phyloP scores from a whole-genome alignment of 2,329 filamentous ascomycete species.

The Colletotrichum acutatum region DNA sequence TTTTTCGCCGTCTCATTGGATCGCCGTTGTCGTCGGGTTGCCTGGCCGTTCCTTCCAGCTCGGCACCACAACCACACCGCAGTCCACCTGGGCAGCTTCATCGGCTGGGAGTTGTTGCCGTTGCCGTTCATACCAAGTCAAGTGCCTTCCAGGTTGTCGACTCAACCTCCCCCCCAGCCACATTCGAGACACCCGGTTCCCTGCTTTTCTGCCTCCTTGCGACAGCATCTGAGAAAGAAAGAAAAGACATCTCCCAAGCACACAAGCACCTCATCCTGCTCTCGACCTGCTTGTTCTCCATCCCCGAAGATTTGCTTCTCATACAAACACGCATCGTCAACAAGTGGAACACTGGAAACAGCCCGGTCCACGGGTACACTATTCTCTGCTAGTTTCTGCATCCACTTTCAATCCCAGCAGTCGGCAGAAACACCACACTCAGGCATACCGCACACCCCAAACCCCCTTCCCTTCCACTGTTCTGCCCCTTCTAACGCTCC shows the following conservation, averaged over 20 bases:
- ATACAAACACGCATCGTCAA: slow-evolving; percentile 18
- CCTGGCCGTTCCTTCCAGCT: slow-evolving; percentile 27
- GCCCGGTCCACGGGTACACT: slow-evolving; percentile 24
- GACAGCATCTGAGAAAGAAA: slow-evolving; percentile 24
- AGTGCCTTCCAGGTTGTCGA: slow-evolving; percentile 1
- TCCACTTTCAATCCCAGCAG: slow-evolving; percentile 28
- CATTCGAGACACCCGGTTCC: slow-evolving; percentile 40
- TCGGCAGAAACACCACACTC: slow-evolving; percentile 28
- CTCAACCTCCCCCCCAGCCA: slow-evolving; percentile 38
- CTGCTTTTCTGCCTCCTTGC: slow-evolving; percentile 40
- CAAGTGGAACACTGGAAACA: slow-evolving; percentile 29
- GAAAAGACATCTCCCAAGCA: neutral
- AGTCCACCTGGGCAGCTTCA: slow-evolving; percentile 1
- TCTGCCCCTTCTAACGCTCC: slow-evolving; percentile 31
- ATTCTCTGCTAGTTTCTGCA: slow-evolving; percentile 21
- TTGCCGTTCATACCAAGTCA: neutral
- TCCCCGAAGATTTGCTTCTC: neutral
- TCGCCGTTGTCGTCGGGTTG: slow-evolving; percentile 12
- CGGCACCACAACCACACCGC: slow-evolving; percentile 1
- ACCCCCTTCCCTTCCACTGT: slow-evolving; percentile 4
- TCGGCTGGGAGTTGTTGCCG: slow-evolving; percentile 7
- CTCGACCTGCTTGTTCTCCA: neutral
- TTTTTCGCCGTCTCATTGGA: neutral
- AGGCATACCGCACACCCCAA: slow-evolving; percentile 7
- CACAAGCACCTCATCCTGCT: slow-evolving; percentile 2